These are phyloP conservation scores for Magnusiomyces paraingens DNA, from an alignment of 1,139 yeast species.

Conservation along the genomic window DNA sequence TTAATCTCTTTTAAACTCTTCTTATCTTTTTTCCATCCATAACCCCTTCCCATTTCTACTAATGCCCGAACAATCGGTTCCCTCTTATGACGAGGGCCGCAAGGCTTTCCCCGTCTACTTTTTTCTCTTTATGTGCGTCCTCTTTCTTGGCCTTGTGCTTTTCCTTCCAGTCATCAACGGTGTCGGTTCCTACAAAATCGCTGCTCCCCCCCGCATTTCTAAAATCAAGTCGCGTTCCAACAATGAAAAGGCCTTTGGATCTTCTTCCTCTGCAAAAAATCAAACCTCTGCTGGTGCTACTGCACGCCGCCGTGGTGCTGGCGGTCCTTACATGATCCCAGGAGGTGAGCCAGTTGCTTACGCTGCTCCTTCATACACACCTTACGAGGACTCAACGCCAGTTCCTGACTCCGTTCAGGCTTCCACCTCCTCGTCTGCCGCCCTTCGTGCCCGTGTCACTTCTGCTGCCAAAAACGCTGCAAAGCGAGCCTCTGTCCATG, in stretches of 20 bases:
- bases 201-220: background rate
- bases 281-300: background rate
- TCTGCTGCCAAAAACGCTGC: background rate
- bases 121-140: background rate
- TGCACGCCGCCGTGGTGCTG: background rate
- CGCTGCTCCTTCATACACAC: conserved; percentile 3
- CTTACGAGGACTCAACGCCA: no score
- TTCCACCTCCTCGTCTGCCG: conserved; percentile 1
- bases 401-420: no score
- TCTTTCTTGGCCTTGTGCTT: conserved; percentile 11
- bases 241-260: background rate
- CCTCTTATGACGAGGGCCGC: background rate
- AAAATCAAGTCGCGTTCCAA: conserved; percentile 3
- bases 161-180: conserved; percentile 14
- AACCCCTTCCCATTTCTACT: no score
- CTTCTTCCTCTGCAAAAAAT: background rate
- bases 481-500: background rate
- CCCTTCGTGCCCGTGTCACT: background rate
- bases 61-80: no score
- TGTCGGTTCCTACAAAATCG: conserved; percentile 13
- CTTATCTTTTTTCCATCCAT: no score
- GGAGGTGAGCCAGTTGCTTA: conserved; percentile 11
- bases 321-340: conserved; percentile 3
- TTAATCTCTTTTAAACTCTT: no score
- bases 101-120: conserved; percentile 12